These are phyloP conservation scores for Cladosporium sp. DNA, from an alignment of 2,329 filamentous ascomycete genomes.

Conservation along the genomic window DNA sequence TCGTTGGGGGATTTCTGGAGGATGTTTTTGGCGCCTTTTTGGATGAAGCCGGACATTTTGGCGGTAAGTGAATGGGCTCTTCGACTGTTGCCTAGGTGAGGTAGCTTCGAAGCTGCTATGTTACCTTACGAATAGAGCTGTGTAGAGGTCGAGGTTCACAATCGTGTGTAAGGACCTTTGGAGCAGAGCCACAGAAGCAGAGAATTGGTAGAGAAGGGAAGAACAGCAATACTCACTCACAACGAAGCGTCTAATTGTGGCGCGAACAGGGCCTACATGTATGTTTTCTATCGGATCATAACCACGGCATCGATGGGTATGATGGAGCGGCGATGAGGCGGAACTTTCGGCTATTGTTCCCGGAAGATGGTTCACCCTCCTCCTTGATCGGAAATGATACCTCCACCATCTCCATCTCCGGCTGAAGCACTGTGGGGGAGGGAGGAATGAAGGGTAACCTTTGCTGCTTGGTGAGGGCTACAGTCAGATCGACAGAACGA, in stretches of 20 bases:
- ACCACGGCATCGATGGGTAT: too few species aligned
- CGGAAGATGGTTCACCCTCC: too few species aligned
- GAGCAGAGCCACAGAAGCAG: not conserved
- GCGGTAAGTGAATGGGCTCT: not conserved
- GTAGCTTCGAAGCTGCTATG: not conserved
- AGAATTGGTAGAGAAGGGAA: not conserved
- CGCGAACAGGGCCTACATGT: too few species aligned
- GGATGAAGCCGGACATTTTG: constrained; percentile 28
- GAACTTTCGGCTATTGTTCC: too few species aligned
- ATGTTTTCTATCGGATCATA: too few species aligned
- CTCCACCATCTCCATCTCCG: too few species aligned
- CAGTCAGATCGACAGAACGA: not conserved
- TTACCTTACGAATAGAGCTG: too few species aligned
- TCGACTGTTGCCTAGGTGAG: not conserved
- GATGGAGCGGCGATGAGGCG: too few species aligned
- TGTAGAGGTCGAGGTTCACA: too few species aligned
- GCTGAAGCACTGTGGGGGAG: not conserved
- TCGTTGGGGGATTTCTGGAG: constrained; percentile 76
- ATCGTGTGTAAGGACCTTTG: too few species aligned
- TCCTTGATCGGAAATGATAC: too few species aligned
- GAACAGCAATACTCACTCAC: not conserved
- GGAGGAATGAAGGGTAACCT: not conserved
- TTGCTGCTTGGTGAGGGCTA: not conserved
- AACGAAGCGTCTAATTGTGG: too few species aligned
- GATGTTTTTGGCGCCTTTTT: constrained; percentile 64